Base-by-base conservation (phyloP, 306 rosid species). In the Corylus heterophylla region DNA sequence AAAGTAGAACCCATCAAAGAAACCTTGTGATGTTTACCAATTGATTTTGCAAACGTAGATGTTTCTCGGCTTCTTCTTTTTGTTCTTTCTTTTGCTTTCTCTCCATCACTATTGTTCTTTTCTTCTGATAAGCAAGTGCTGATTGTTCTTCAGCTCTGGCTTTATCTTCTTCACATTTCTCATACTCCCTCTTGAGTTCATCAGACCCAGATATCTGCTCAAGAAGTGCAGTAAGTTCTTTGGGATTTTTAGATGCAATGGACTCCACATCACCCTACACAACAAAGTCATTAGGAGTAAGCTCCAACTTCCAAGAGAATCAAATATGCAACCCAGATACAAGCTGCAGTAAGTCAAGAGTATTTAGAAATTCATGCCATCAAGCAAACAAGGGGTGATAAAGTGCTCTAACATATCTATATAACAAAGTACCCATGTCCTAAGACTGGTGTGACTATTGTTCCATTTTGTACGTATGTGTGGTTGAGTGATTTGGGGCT, bases 131-230 rank as follows among this genome's bases (percentile, higher is more conserved):
- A 67, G 85, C 86, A 80, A 91, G 93, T 0, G 97, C 98, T n/a
- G 99, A 88, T 74, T 89, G 85, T 86, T 96, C 98, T 85, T 96
- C 98, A 74, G 99, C 98, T 66, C 69, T 44, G 9, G 86, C 96
- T 80, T 96, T 96, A 55, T 88, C 91, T 83, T 88, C 95, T 84
- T 96, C 99, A 77, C 85, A 91, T 81, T 88, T 86, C 78, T 93
- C 99, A 76, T 91, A 96, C 71, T 93, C 98, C 79, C 92, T 86
- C 89, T 89, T 96, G 78, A 86, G 84, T 70, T 96, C 98, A 54
- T 96, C 99, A 70, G 99, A 96, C 78, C 98, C 98, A 22, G 98
- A 91, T 76, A 96, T 93, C 85, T 96, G 99, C 93, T 96, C 99
- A 13, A 96, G 73, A 86, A 96, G 94, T 35, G 77, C 94, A 69